Evolutionary conservation across 352 stramenopile species (phyloP).

Genomic region (Phytophthora multivora): DNA sequence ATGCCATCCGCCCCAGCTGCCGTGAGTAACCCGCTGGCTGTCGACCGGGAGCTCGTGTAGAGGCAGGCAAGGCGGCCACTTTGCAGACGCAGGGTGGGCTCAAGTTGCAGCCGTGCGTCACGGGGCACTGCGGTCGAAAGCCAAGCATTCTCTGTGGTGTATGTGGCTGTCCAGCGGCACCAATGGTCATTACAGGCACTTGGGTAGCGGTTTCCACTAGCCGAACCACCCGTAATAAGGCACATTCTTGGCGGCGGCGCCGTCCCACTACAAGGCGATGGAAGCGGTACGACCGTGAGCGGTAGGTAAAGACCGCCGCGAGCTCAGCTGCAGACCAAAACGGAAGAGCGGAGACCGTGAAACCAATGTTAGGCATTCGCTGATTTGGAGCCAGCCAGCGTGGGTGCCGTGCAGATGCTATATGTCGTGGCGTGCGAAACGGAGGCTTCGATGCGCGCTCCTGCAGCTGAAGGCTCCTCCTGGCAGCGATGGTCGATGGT

Average conservation of each 20-base stretch:
- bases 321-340: slow-evolving; percentile 32
- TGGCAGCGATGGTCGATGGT: not conserved
- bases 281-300: slow-evolving; percentile 23
- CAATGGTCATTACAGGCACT: not conserved
- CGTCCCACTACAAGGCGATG: slow-evolving; percentile 19
- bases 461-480: slow-evolving; percentile 12
- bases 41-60: slow-evolving; percentile 16
- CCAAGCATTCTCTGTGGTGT: not conserved
- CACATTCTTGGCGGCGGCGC: slow-evolving; percentile 9
- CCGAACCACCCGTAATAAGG: not conserved
- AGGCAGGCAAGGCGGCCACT: slow-evolving; percentile 12
- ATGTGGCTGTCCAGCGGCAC: not conserved
- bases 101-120: slow-evolving; percentile 11
- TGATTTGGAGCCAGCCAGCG: slow-evolving; percentile 35
- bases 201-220: not conserved
- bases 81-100: not conserved
- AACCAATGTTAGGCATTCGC: slow-evolving; percentile 15
- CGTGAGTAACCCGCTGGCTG: slow-evolving; percentile 37
- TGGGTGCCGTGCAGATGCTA: slow-evolving; percentile 23
- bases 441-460: slow-evolving; percentile 21
- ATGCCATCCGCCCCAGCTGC: slow-evolving; percentile 15
- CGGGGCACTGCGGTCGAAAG: not conserved
- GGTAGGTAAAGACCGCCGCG: slow-evolving; percentile 34
- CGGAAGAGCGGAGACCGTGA: slow-evolving; percentile 24
- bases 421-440: slow-evolving; percentile 40